Evolutionary conservation across 2,329 filamentous ascomycete genomes (phyloP).

Genomic region (Tolypocladium inflatum): DNA sequence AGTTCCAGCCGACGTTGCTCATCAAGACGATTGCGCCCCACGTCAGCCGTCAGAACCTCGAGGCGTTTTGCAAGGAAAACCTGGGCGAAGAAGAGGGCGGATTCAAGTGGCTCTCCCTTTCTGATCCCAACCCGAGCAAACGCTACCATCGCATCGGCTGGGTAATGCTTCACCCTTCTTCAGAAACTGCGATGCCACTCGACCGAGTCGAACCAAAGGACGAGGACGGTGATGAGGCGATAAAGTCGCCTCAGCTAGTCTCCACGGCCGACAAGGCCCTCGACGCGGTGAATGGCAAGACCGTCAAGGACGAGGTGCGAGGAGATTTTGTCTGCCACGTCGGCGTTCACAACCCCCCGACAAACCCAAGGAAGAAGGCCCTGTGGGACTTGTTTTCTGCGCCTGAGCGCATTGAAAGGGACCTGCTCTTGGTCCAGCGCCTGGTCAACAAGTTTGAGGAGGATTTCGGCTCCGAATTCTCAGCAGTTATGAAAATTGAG

Average conservation of each 20-base stretch:
- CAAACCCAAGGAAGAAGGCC: constrained; percentile 83
- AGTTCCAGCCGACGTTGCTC: constrained; percentile 81
- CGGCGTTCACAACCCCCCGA: constrained; percentile 84
- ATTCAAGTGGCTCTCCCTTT: constrained; percentile 92
- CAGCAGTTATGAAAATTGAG: constrained; percentile 73
- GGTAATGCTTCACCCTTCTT: constrained; percentile 85
- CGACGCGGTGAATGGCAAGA: constrained; percentile 94
- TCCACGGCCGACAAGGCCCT: constrained; percentile 76
- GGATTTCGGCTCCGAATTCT: constrained; percentile 68
- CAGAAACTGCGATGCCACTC: constrained; percentile 54
- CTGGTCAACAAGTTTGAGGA: constrained; percentile 77
- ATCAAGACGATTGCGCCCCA: constrained; percentile 98
- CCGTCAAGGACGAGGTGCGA: constrained; percentile 84
- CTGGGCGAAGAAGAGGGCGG: constrained; percentile 84
- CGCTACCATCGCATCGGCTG: constrained; percentile 96
- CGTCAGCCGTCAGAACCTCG: constrained; percentile 86
- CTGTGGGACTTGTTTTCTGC: constrained; percentile 95
- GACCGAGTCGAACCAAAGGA: constrained; percentile 69
- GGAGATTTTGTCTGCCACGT: constrained; percentile 98
- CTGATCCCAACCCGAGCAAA: constrained; percentile 93
- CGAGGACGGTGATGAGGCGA: constrained; percentile 50
- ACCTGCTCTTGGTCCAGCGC: constrained; percentile 73
- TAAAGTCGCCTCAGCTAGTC: constrained; percentile 40
- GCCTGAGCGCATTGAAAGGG: constrained; percentile 85
- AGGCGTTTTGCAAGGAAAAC: constrained; percentile 90